Conservation (phyloP, 306 rosid species). For the Styphnolobium japonicum region DNA sequence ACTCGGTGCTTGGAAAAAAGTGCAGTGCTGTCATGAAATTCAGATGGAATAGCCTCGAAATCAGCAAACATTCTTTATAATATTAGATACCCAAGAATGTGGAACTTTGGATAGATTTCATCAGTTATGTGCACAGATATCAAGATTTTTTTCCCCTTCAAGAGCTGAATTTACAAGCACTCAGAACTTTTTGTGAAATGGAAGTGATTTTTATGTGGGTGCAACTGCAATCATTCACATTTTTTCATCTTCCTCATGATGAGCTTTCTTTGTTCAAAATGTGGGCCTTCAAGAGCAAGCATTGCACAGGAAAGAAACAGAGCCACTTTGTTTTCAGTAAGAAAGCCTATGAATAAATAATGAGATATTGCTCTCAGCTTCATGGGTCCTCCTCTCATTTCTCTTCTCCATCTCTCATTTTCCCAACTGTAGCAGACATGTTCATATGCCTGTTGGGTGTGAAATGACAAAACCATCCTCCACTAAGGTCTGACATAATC, state of each 20-base stretch:
- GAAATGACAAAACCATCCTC: constrained; percentile 50
- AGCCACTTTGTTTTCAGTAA: constrained; percentile 38
- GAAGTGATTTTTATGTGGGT: constrained; percentile 32
- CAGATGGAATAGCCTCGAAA: constrained; percentile 39
- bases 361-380: constrained; percentile 38
- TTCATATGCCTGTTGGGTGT: constrained; percentile 61
- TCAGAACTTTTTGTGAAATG: constrained; percentile 24
- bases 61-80: constrained; percentile 49
- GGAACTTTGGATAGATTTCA: constrained; percentile 23
- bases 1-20: constrained; percentile 39
- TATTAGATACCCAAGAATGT: constrained; percentile 31
- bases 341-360: constrained; percentile 39
- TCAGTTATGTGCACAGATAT: constrained; percentile 23
- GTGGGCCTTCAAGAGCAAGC: constrained; percentile 40
- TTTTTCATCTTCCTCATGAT: constrained; percentile 35
- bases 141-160: neutral
- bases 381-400: constrained; percentile 51
- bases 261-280: constrained; percentile 33
- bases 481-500: neutral
- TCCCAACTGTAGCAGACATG: constrained; percentile 50
- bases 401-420: constrained; percentile 36
- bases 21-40: constrained; percentile 36
- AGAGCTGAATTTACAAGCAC: constrained; percentile 27
- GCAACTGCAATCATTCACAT: constrained; percentile 44
- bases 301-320: constrained; percentile 30